Conservation (phyloP, 225 moss, liverwort and hornwort genomes). For the Antitrichia curtipendula region DNA sequence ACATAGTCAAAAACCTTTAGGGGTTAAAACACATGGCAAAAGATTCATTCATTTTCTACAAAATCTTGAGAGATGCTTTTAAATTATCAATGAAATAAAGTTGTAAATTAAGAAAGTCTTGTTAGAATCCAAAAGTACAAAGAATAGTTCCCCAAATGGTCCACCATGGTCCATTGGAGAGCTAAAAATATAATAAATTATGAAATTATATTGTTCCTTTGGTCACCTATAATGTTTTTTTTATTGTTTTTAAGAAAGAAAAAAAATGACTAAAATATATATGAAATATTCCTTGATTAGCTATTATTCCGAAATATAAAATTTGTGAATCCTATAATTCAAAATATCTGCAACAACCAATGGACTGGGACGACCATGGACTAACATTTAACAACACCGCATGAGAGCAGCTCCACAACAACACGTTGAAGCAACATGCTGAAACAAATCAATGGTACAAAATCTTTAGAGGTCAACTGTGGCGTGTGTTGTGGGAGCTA, state of each 20-base stretch:
- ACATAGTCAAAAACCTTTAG: no score
- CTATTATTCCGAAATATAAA: background rate
- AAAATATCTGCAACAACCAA: background rate
- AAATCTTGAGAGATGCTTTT: background rate
- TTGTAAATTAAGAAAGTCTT: accelerated
- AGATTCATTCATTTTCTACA: background rate
- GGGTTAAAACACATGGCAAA: accelerated
- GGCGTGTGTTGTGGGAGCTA: no score
- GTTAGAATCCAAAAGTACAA: background rate
- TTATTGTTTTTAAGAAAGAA: background rate
- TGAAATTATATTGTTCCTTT: background rate
- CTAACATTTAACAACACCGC: background rate
- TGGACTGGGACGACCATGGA: background rate
- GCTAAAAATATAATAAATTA: background rate
- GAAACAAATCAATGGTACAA: no score
- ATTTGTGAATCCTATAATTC: background rate
- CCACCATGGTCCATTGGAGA: background rate
- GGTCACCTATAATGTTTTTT: background rate
- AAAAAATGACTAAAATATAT: background rate
- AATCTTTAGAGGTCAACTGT: no score
- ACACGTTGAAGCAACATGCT: no score
- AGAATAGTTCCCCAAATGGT: background rate
- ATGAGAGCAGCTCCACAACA: no score
- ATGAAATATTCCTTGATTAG: background rate
- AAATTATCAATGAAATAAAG: background rate